phyloP scores from a whole-genome alignment of 1,139 yeast species.

The Komagataea norvegica region DNA sequence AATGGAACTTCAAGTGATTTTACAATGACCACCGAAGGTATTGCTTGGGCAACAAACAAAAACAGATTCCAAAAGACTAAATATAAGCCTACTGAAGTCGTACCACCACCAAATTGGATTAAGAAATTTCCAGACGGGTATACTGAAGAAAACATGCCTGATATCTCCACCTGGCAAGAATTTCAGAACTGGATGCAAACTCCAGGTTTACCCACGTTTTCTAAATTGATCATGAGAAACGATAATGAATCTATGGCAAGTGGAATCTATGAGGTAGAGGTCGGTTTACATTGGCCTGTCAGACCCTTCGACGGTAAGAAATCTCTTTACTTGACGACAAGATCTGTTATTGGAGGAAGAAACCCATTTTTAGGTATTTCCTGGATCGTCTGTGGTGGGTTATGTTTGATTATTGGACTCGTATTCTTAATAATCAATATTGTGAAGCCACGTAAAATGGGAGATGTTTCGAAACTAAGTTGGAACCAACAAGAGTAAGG shows the following conservation, averaged over 20 bases:
- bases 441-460: conserved; percentile 23
- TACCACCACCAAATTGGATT: conserved; percentile 95
- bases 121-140: conserved; percentile 85
- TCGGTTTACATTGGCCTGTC: conserved; percentile 89
- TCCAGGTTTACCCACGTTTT: conserved; percentile 81
- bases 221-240: conserved; percentile 77
- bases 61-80: conserved; percentile 74
- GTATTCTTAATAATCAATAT: conserved; percentile 22
- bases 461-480: conserved; percentile 25
- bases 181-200: conserved; percentile 99
- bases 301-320: conserved; percentile 78
- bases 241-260: conserved; percentile 53
- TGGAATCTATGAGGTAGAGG: conserved; percentile 68
- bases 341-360: conserved; percentile 88
- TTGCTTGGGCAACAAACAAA: conserved; percentile 83
- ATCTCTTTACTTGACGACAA: conserved; percentile 71
- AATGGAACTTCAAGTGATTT: conserved; percentile 49
- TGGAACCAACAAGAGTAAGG: conserved; percentile 21
- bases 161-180: conserved; percentile 69
- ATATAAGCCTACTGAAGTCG: conserved; percentile 67
- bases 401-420: conserved; percentile 35
- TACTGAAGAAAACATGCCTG: conserved; percentile 78
- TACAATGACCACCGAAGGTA: conserved; percentile 60
- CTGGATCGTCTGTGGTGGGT: conserved; percentile 90
- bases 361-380: conserved; percentile 82